Evolutionary conservation across 2,329 filamentous ascomycete species (phyloP), one percentile per base, ranked within the genome.

Genomic region (Penicillium sp.): DNA sequence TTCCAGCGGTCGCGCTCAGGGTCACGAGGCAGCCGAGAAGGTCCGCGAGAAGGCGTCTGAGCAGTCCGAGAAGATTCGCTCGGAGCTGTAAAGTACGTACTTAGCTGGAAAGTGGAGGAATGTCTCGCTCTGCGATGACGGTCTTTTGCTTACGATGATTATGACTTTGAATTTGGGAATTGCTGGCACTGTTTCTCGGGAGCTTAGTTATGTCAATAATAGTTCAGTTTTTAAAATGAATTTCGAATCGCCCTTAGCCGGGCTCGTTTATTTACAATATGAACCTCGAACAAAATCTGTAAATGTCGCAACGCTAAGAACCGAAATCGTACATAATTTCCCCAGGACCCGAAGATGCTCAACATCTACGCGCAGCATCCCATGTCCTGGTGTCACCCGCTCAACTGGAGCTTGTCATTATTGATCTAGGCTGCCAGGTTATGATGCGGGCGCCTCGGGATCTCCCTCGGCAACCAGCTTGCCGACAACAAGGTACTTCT

Each of bases 401-500:
- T 18, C 36, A 13, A 2, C 21, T 39, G 10, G 4, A n/a, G 8
- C 16, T 38, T 18, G 16, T 13, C 21, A 5, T n/a, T 18, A 21
- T n/a, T 5, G 28, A 9, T 45, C 38, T 16, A 15, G 24, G 10
- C 16, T n/a, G 4, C 26, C 21, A n/a, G 23, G 23, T 56, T 18
- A 63, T 15, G 64, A 60, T 46, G 65, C 62, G 4, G 68, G 64
- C 41, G 71, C 72, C 45, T 74, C 72, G 2, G 68, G 66, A 57
- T 83, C 76, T 12, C 81, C 81, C 56, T 84, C 83, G 44, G 85
- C 78, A 49, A 96, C 88, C 66, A 99, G 74, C 74, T 85, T 88
- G 18, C 94, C 94, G 13, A 99, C 90, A n/a, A 97, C 85, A 23
- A 96, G 77, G 73, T 99, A 99, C 81, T 99, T 97, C 74, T 93